phyloP scores from a whole-genome alignment of 768 basidiomycete genomes.

The Cystofilobasidium ferigula region DNA sequence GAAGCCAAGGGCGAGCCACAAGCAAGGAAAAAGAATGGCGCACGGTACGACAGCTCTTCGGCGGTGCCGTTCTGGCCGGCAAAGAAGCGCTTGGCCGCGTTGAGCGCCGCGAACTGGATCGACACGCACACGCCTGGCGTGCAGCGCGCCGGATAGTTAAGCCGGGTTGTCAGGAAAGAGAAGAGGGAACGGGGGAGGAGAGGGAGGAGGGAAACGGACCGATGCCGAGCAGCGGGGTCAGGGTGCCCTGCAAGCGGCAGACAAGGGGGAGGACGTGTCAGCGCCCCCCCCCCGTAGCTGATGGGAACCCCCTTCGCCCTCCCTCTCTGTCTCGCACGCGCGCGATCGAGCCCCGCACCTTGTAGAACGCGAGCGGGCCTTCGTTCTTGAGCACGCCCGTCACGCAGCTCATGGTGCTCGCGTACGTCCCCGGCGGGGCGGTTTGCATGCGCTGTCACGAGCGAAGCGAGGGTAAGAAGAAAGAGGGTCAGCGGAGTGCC shows the following conservation, averaged over 20 bases:
- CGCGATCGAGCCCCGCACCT: conserved; percentile 45
- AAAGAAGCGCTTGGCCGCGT: conserved; percentile 72
- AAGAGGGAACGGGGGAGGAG: background rate
- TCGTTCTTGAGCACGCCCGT: conserved; percentile 82
- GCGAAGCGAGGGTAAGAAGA: background rate
- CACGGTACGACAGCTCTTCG: conserved; percentile 7
- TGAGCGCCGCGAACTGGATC: conserved; percentile 86
- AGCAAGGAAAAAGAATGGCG: background rate
- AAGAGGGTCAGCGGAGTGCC: background rate
- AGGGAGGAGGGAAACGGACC: conserved; percentile 34
- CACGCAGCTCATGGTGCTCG: conserved; percentile 77
- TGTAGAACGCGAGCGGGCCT: conserved; percentile 89
- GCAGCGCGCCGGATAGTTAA: background rate
- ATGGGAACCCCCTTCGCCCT: background rate
- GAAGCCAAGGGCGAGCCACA: background rate
- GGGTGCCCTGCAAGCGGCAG: conserved; percentile 63
- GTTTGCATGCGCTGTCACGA: conserved; percentile 77
- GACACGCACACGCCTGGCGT: conserved; percentile 73
- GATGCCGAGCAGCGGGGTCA: conserved; percentile 81
- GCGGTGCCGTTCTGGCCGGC: conserved; percentile 48
- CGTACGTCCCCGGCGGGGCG: conserved; percentile 75
- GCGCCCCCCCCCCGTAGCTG: too few relatives aligned
- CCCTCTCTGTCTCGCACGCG: too few relatives aligned
- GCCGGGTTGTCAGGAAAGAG: background rate
- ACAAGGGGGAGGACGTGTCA: background rate